Evolutionary conservation across 1,284 basidiomycete genomes (phyloP).

Genomic region (Trichosporon faecale): DNA sequence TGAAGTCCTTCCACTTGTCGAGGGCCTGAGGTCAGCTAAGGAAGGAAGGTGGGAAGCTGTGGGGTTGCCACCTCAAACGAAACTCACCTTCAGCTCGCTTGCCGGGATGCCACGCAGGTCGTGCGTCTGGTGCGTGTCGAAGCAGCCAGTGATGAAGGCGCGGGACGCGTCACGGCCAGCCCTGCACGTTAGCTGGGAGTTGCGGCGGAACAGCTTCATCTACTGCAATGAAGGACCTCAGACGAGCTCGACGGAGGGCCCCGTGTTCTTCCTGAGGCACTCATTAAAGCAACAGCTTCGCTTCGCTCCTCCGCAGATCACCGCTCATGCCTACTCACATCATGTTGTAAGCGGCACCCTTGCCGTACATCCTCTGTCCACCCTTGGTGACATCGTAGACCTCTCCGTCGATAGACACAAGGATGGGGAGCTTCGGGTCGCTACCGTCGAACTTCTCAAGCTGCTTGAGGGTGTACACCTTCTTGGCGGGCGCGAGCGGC

Average conservation of each 20-base stretch:
- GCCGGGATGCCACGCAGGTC: slow-evolving; percentile 77
- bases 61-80: no score
- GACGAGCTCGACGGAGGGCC: no score
- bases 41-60: no score
- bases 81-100: slow-evolving; percentile 65
- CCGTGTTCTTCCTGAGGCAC: no score
- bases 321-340: slow-evolving; percentile 39
- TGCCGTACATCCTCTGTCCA: slow-evolving; percentile 51
- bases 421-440: slow-evolving; percentile 68
- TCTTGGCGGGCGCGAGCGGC: slow-evolving; percentile 16
- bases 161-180: slow-evolving; percentile 82
- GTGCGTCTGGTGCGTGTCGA: slow-evolving; percentile 79
- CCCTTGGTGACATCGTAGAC: slow-evolving; percentile 52
- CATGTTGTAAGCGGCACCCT: slow-evolving; percentile 51
- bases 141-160: slow-evolving; percentile 89
- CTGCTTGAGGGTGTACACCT: slow-evolving; percentile 35
- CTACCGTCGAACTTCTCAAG: slow-evolving; percentile 73
- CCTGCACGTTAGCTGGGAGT: slow-evolving; percentile 42
- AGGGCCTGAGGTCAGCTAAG: slow-evolving; percentile 59
- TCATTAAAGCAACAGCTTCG: no score
- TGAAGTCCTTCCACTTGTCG: slow-evolving; percentile 84
- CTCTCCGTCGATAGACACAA: slow-evolving; percentile 84
- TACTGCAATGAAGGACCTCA: no score
- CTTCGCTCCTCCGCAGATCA: no score
- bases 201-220: no score